Conservation (phyloP, 129 eudicot genomes). For the Flaveria sonorensis region DNA sequence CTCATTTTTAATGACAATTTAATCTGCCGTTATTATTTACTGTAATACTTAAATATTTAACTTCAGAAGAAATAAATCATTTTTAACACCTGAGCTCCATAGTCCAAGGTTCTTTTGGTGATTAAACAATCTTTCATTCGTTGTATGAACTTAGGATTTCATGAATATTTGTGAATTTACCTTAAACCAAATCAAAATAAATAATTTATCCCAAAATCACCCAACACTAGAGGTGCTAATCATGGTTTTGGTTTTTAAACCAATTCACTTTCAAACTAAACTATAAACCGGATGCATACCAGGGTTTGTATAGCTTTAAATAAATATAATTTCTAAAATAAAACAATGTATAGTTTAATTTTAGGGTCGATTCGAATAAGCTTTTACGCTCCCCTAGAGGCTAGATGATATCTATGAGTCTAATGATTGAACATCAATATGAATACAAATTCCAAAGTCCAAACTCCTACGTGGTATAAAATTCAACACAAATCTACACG, state of each 20-base stretch:
- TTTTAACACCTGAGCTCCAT: no score
- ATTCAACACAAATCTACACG: conserved; percentile 16
- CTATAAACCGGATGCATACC: no score
- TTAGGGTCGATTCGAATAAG: no score
- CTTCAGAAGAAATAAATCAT: background rate
- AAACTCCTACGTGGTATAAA: background rate
- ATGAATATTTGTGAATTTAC: no score
- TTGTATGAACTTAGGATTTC: background rate
- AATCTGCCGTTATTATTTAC: background rate
- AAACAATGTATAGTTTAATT: no score
- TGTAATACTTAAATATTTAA: no score
- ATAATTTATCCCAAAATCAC: background rate
- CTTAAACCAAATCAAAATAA: no score
- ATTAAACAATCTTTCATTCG: no score
- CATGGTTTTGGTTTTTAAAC: background rate
- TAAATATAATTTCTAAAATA: no score
- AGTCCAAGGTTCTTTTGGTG: no score
- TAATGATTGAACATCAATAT: background rate
- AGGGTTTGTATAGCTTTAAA: no score
- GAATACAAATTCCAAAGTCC: background rate
- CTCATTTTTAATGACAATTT: background rate
- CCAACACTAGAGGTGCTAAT: background rate
- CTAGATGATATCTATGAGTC: background rate
- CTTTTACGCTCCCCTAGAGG: background rate
- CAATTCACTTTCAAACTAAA: no score